These are phyloP conservation scores for Coriaria nepalensis DNA, from an alignment of 306 rosid species.

Conservation along the genomic window DNA sequence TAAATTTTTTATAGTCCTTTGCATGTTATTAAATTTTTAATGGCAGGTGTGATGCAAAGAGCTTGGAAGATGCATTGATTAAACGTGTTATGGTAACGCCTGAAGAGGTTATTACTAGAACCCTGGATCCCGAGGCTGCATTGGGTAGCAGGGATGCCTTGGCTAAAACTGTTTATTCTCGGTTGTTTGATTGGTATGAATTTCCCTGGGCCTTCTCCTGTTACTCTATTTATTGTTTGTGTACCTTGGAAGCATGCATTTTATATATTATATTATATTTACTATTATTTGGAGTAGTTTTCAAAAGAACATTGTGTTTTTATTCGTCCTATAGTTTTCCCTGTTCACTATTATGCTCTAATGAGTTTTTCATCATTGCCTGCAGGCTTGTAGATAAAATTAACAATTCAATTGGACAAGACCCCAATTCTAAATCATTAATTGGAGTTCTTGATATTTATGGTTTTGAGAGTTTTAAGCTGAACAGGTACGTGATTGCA, in stretches of 20 bases:
- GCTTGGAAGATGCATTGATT: constrained; percentile 96
- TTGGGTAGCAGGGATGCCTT: constrained; percentile 89
- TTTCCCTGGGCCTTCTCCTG: constrained; percentile 11
- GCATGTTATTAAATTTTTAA: constrained; percentile 6
- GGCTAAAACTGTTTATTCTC: constrained; percentile 88
- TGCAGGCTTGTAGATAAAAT: constrained; percentile 95
- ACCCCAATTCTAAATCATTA: constrained; percentile 80
- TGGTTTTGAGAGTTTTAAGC: constrained; percentile 97
- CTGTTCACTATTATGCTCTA: constrained; percentile 19
- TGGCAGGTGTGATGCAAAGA: constrained; percentile 74
- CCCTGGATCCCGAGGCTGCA: constrained; percentile 98
- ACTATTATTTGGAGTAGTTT: too few relatives aligned
- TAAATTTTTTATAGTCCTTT: constrained; percentile 4
- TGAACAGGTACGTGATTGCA: constrained; percentile 57
- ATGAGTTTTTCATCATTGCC: constrained; percentile 11
- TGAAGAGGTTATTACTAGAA: constrained; percentile 94
- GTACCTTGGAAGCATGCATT: too few relatives aligned
- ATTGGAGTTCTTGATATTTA: constrained; percentile 99
- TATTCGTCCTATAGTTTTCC: not conserved
- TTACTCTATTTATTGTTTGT: constrained; percentile 10
- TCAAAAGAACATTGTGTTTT: too few relatives aligned
- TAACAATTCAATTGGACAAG: constrained; percentile 92
- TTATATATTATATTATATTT: too few relatives aligned
- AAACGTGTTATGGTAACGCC: constrained; percentile 99
- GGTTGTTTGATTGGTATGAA: constrained; percentile 94